These are phyloP conservation scores for Closterium sp. DNA, from an alignment of 139 green algal species.

Conservation along the genomic window DNA sequence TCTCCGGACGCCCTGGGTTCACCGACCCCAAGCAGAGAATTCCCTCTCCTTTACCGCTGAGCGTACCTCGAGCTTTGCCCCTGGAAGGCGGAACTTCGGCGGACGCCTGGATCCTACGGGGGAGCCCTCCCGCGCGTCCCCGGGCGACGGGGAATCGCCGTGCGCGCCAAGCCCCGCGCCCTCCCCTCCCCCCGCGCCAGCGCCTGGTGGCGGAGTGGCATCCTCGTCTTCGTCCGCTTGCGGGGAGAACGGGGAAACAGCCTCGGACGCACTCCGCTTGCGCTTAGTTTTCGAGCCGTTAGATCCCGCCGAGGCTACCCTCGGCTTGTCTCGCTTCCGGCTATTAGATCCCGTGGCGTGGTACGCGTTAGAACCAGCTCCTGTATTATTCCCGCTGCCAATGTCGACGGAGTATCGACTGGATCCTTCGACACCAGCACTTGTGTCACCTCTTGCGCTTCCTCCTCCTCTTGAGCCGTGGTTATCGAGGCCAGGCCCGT, in stretches of 20 bases:
- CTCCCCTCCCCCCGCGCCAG: not conserved
- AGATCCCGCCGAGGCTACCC: not conserved
- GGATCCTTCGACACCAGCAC: not conserved
- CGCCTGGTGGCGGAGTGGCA: not conserved
- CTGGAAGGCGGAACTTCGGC: not conserved
- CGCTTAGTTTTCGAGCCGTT: not conserved
- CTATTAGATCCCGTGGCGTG: not conserved
- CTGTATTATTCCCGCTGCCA: not conserved
- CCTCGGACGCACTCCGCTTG: not conserved
- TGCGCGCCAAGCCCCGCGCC: not conserved
- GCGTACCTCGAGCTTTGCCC: not conserved
- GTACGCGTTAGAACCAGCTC: not conserved
- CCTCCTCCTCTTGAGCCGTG: not conserved
- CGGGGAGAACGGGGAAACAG: not conserved
- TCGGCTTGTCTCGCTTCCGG: not conserved
- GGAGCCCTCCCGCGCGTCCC: not conserved
- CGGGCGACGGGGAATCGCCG: not conserved
- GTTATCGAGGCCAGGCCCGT: not conserved
- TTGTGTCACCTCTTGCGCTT: not conserved
- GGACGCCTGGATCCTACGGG: not conserved
- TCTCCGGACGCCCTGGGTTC: too few relatives aligned
- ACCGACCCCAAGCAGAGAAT: too few relatives aligned
- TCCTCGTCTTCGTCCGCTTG: not conserved
- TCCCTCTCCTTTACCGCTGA: too few relatives aligned
- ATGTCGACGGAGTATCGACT: not conserved